A percentile compares a stretch with the other conserved stretches of the same genome.
Conservation (phyloP, 1,284 basidiomycete genomes). For the Ceratorhiza oryzae-sativae region DNA sequence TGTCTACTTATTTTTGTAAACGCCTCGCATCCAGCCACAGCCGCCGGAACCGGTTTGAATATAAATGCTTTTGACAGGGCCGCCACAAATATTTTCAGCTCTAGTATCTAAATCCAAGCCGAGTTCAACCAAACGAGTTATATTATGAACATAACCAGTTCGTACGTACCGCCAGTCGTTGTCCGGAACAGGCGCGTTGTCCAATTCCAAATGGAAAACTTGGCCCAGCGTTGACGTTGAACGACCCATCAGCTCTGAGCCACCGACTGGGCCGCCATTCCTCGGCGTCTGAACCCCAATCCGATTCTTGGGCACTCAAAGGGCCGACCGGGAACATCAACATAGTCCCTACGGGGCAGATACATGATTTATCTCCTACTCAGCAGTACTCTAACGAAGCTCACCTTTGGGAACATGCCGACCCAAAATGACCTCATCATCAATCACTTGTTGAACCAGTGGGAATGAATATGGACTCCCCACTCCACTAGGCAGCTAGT, state of each 20-base stretch:
- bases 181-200: background rate
- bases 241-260: background rate
- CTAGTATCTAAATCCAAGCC: background rate
- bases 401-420: constrained; percentile 1
- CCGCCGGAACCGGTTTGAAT: constrained; percentile 13
- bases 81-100: constrained; percentile 14
- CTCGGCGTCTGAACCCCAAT: constrained; percentile 12
- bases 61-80: constrained; percentile 16
- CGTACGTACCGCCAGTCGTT: background rate
- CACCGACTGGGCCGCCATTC: constrained; percentile 5
- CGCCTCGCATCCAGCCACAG: background rate
- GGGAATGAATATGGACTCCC: too few species aligned
- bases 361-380: background rate
- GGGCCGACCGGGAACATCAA: background rate
- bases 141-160: background rate
- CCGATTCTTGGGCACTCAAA: background rate
- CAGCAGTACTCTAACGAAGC: background rate
- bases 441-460: background rate
- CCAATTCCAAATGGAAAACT: constrained; percentile 10
- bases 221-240: background rate
- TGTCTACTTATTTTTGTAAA: background rate
- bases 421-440: constrained; percentile 8
- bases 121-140: background rate
- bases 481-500: background rate
- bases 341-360: background rate